A percentile compares a stretch with the other conserved stretches of the same genome.
Evolutionary conservation across 148 eudicot species (phyloP).

Genomic region (Cornus suecica): DNA sequence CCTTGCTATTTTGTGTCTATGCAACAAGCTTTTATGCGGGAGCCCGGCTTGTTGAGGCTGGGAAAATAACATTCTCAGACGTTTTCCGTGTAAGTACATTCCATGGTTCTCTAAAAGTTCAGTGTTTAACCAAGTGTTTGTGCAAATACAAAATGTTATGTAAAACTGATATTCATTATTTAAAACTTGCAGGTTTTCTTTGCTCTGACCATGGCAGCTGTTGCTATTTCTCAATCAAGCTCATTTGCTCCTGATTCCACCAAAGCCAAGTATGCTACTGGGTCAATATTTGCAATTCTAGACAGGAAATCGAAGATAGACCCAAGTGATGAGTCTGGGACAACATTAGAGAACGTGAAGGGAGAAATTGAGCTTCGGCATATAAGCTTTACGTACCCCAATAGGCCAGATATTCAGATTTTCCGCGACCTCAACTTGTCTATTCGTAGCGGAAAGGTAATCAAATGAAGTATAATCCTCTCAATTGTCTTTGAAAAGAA

Average conservation of each 20-base stretch:
- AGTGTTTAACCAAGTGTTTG: too few species aligned
- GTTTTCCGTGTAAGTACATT: constrained; percentile 47
- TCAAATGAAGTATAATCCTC: too few species aligned
- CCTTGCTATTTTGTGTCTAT: constrained; percentile 39
- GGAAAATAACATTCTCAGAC: constrained; percentile 39
- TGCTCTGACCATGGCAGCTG: constrained; percentile 59
- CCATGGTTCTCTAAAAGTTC: background rate
- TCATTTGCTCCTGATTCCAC: constrained; percentile 47
- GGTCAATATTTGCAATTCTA: constrained; percentile 55
- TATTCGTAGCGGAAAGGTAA: constrained; percentile 61
- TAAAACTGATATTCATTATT: too few species aligned
- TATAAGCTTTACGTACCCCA: constrained; percentile 62
- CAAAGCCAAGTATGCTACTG: constrained; percentile 58
- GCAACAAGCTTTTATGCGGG: constrained; percentile 60
- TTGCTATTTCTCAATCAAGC: constrained; percentile 50
- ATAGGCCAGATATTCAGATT: constrained; percentile 56
- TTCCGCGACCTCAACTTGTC: constrained; percentile 52
- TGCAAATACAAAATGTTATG: too few species aligned
- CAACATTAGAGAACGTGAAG: constrained; percentile 40
- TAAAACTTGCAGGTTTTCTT: constrained; percentile 63
- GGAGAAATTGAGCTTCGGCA: constrained; percentile 63
- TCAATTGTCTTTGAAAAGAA: background rate
- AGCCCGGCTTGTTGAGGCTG: constrained; percentile 52
- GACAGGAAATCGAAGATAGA: constrained; percentile 66
- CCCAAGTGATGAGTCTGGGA: constrained; percentile 61